These are phyloP conservation scores for Clarireedia monteithiana DNA, from an alignment of 2,329 filamentous ascomycete genomes.

Conservation along the genomic window DNA sequence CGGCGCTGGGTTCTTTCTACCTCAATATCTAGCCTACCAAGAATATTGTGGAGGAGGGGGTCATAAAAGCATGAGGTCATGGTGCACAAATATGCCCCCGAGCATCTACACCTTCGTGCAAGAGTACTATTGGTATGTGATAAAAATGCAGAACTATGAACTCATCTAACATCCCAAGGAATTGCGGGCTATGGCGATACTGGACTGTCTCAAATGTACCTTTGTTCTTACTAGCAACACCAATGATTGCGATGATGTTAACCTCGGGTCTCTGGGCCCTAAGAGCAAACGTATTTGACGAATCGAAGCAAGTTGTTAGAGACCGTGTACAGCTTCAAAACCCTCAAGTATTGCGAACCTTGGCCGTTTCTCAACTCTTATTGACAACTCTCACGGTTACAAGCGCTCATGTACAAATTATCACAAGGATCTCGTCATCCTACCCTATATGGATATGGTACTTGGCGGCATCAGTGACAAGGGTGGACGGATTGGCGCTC, in stretches of 20 bases:
- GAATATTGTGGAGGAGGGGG: conserved; percentile 52
- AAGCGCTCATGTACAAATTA: conserved; percentile 88
- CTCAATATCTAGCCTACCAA: conserved; percentile 68
- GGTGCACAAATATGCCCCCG: conserved; percentile 68
- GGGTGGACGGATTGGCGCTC: conserved; percentile 5
- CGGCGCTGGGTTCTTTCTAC: conserved; percentile 57
- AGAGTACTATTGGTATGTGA: conserved; percentile 72
- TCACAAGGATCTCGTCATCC: conserved; percentile 79
- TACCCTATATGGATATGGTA: conserved; percentile 89
- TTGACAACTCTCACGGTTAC: conserved; percentile 66
- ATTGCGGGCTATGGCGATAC: conserved; percentile 79
- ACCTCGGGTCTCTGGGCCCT: conserved; percentile 48
- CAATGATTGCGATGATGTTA: conserved; percentile 63
- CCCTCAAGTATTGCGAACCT: conserved; percentile 25
- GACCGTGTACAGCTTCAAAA: background rate
- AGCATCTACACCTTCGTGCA: conserved; percentile 93
- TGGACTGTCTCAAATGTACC: conserved; percentile 85
- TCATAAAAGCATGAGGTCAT: conserved; percentile 43
- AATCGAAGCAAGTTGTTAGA: background rate
- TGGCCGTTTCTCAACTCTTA: conserved; percentile 66
- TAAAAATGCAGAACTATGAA: conserved; percentile 7
- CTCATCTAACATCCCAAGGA: conserved; percentile 45
- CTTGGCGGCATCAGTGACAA: conserved; percentile 42
- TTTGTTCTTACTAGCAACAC: conserved; percentile 75
- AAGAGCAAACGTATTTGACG: background rate